A percentile compares a stretch with the other conserved stretches of the same genome.
phyloP scores from a whole-genome alignment of 768 basidiomycete genomes.

The Lentinula aciculospora region DNA sequence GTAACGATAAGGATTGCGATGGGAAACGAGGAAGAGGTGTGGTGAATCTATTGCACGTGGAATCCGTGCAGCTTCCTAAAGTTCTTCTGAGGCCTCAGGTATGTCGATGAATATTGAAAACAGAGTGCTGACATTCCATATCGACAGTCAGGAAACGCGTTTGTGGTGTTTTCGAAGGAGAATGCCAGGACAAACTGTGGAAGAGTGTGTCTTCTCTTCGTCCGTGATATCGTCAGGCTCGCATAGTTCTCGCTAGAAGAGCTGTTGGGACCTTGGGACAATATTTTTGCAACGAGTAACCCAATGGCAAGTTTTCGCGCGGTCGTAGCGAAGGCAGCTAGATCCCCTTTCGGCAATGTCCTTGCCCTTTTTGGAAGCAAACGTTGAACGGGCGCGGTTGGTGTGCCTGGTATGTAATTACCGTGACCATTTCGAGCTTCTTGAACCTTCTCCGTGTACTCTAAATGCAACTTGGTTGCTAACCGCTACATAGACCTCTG shows the following conservation, averaged over 20 bases:
- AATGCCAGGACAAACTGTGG: too few relatives aligned
- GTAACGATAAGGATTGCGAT: too few relatives aligned
- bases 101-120: not conserved
- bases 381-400: not conserved
- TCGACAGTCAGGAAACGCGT: not conserved
- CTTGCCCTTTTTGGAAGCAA: not conserved
- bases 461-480: not conserved
- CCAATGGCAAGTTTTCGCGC: too few relatives aligned
- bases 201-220: too few relatives aligned
- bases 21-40: not conserved
- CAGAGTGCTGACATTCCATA: not conserved
- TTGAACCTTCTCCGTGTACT: not conserved
- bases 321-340: not conserved
- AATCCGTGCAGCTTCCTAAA: not conserved
- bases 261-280: too few relatives aligned
- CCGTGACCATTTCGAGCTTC: not conserved
- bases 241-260: too few relatives aligned
- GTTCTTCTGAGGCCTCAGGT: not conserved
- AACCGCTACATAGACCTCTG: not conserved
- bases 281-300: too few relatives aligned
- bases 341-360: not conserved
- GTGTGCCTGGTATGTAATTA: conserved; percentile 2
- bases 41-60: not conserved
- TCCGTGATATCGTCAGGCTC: too few relatives aligned
- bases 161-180: not conserved